These are phyloP conservation scores for Pseudocohnilembus persalinus DNA, from an alignment of 169 alveolate species.

Conservation along the genomic window DNA sequence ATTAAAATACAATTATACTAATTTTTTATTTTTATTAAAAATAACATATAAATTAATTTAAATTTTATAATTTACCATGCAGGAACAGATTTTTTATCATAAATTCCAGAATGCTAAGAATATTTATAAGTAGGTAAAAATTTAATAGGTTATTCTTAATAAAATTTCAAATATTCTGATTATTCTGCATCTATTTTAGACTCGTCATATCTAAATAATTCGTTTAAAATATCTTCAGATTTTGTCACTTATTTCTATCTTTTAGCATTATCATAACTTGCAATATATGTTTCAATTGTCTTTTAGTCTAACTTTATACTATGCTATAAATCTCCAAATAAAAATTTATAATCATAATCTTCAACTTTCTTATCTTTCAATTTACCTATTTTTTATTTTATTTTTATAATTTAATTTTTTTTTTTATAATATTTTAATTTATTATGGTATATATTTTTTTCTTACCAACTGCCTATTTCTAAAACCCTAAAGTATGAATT, in stretches of 20 bases:
- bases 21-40: too few species aligned
- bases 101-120: slow-evolving; percentile 15
- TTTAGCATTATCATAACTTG: slow-evolving; percentile 25
- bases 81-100: background rate
- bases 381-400: slow-evolving; percentile 30
- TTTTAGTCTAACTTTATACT: slow-evolving; percentile 44
- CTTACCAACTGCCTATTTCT: slow-evolving; percentile 42
- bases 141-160: slow-evolving; percentile 69
- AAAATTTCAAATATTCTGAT: slow-evolving; percentile 46
- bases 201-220: slow-evolving; percentile 49
- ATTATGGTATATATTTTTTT: too few species aligned
- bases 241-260: slow-evolving; percentile 37
- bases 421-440: too few species aligned
- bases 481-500: slow-evolving; percentile 44
- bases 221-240: slow-evolving; percentile 23
- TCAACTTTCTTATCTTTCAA: slow-evolving; percentile 31
- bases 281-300: slow-evolving; percentile 24
- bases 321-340: slow-evolving; percentile 69
- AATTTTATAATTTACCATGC: slow-evolving; percentile 9
- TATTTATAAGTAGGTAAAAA: slow-evolving; percentile 83
- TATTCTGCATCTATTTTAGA: slow-evolving; percentile 39
- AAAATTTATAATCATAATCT: slow-evolving; percentile 51
- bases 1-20: too few species aligned
- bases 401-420: slow-evolving; percentile 34
- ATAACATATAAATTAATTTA: background rate